Evolutionary conservation across 2,329 filamentous ascomycete species (phyloP).

Genomic region (Fusarium sulawesiense): DNA sequence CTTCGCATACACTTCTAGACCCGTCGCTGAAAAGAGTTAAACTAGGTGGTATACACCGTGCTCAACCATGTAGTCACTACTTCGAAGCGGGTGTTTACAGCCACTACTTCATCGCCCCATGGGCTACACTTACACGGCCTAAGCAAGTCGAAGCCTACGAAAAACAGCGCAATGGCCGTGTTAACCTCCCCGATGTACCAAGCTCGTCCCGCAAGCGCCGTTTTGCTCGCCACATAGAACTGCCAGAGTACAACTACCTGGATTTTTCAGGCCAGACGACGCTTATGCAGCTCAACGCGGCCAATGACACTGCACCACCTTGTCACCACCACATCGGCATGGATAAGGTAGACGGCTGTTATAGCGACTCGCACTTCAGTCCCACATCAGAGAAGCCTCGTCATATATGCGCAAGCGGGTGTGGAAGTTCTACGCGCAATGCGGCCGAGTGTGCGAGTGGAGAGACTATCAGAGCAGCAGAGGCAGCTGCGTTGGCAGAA

Average conservation of each 20-base stretch:
- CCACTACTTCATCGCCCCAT: constrained; percentile 47
- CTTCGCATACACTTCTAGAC: constrained; percentile 14
- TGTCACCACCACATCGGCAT: constrained; percentile 18
- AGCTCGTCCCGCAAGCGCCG: background rate
- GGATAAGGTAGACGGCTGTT: constrained; percentile 10
- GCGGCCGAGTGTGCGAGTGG: constrained; percentile 29
- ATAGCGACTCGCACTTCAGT: constrained; percentile 29
- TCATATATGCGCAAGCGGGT: constrained; percentile 27
- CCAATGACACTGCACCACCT: background rate
- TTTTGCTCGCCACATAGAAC: background rate
- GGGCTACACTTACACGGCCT: constrained; percentile 35
- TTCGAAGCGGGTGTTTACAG: constrained; percentile 50
- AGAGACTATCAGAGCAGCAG: constrained; percentile 22
- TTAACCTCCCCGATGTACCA: constrained; percentile 23
- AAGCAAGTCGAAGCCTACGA: constrained; percentile 42
- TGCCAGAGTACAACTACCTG: background rate
- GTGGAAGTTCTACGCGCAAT: constrained; percentile 25
- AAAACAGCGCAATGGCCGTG: constrained; percentile 28
- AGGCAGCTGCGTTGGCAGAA: constrained; percentile 9
- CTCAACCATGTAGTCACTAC: constrained; percentile 55
- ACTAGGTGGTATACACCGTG: constrained; percentile 57
- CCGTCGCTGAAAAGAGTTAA: constrained; percentile 49
- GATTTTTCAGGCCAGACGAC: constrained; percentile 21
- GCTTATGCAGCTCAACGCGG: background rate
- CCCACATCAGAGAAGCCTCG: constrained; percentile 12